Evolutionary conservation across 768 basidiomycete genomes (phyloP).

Genomic region (Chalciporus piperatus): DNA sequence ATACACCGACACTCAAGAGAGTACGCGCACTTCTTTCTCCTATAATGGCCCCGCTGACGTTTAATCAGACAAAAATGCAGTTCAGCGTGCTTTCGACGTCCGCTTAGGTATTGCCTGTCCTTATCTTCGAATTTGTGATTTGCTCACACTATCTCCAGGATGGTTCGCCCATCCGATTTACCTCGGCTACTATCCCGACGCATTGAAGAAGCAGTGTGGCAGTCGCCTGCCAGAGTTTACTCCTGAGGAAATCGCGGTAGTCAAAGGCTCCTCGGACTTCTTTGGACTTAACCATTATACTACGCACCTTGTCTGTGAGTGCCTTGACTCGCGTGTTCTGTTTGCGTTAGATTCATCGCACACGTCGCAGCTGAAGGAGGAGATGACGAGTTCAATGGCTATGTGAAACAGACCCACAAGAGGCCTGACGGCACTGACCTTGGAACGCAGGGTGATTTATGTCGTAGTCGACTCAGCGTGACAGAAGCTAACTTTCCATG

Average conservation of each 20-base stretch:
- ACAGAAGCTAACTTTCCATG: not conserved
- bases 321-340: not conserved
- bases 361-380: constrained; percentile 51
- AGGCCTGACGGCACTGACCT: constrained; percentile 66
- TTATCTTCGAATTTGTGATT: constrained; percentile 22
- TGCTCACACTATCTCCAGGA: constrained; percentile 37
- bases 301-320: constrained; percentile 63
- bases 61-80: constrained; percentile 58
- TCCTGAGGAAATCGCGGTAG: constrained; percentile 51
- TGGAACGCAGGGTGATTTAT: constrained; percentile 55
- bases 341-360: not conserved
- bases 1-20: constrained; percentile 65
- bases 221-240: constrained; percentile 62
- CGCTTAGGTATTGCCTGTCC: constrained; percentile 58
- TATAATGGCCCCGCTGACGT: not conserved
- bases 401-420: constrained; percentile 61
- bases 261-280: constrained; percentile 70
- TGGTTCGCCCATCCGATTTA: constrained; percentile 76
- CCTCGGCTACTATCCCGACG: constrained; percentile 66
- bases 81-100: constrained; percentile 71
- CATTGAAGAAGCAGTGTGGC: constrained; percentile 56
- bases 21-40: constrained; percentile 31
- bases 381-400: constrained; percentile 63
- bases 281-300: constrained; percentile 80
- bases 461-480: not conserved